phyloP scores from a whole-genome alignment of 345 rosid genomes.

The Gossypium mustelinum region DNA sequence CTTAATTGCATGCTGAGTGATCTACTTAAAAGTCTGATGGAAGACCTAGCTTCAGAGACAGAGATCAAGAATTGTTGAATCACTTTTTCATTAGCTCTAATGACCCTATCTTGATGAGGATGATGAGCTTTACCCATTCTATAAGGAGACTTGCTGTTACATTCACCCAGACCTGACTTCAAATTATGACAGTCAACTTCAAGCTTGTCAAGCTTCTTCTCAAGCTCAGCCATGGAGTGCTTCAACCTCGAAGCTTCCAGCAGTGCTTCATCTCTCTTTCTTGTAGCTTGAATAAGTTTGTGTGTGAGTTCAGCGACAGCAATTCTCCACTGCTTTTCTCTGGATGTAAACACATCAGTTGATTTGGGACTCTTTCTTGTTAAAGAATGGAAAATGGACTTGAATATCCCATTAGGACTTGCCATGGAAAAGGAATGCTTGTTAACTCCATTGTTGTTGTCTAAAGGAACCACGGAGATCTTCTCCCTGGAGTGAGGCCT shows the following conservation, averaged over 20 bases:
- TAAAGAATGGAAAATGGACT: constrained; percentile 60
- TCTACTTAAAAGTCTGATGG: constrained; percentile 57
- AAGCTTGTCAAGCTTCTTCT: constrained; percentile 84
- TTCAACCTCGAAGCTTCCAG: constrained; percentile 74
- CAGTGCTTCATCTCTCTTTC: constrained; percentile 78
- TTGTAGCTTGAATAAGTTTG: constrained; percentile 70
- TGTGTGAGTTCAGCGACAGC: constrained; percentile 81
- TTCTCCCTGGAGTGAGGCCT: constrained; percentile 72
- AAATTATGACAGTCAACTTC: constrained; percentile 74
- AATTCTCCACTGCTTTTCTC: constrained; percentile 73
- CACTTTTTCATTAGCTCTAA: constrained; percentile 39
- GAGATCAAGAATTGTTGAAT: constrained; percentile 59
- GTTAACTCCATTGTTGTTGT: constrained; percentile 52
- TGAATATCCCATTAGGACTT: constrained; percentile 78
- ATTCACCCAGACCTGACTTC: constrained; percentile 74
- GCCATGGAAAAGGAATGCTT: constrained; percentile 45
- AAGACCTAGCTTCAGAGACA: constrained; percentile 68
- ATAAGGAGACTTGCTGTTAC: constrained; percentile 38
- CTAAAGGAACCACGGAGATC: constrained; percentile 78
- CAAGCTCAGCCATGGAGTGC: constrained; percentile 84
- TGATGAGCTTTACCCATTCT: constrained; percentile 14
- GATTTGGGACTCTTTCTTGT: constrained; percentile 62
- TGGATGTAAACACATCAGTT: constrained; percentile 21
- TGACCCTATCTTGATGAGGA: constrained; percentile 23
- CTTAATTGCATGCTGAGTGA: constrained; percentile 58